Evolutionary conservation across 306 rosid genomes (phyloP), one percentile per base, ranked within the genome.

Genomic region (Boehmeria nivea): DNA sequence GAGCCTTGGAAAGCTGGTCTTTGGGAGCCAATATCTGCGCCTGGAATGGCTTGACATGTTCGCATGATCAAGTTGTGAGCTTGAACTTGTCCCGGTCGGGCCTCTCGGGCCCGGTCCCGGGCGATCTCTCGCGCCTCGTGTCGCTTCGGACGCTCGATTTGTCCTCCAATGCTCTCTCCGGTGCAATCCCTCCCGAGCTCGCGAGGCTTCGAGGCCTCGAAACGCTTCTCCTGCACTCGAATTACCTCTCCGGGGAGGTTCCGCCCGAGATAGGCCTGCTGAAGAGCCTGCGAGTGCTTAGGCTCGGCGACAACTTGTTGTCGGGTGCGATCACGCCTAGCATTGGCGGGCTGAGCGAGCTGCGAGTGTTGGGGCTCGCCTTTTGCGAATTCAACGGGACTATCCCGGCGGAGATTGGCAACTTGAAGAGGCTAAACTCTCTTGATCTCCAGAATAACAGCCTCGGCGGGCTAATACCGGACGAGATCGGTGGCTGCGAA

Each of bases 361-460:
- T 91, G 81, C 66, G 72, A 62, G 79, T 75, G 46, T 54, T 91
- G 74, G 89, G 74, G 44, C 75, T 84, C 48, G 81, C 85, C 55
- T 82, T 74, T 57, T 84, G 99, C 73, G 54, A 77, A 51, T 69
- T 91, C 18, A 87, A 81, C 63, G 99, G 95, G 72, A 84, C 87
- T 68, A 81, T 91, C 70, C 99, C 99, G 6, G 14, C 25, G 60
- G 81, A 80, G 66, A 76, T 83, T 57, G 93, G 96, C 13, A 61
- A 53, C 16, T 69, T 91, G 89, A 82, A 87, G 81, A 51, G 78
- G 66, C 78, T 91, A 26, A 61, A 17, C 24, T 80, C 85, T 22
- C 89, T 91, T 71, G 94, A 87, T 72, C 69, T 91, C 57, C 83
- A 81, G 75, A 74, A 56, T 62, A 91, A 82, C 66, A 75, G 65